Percentiles rank a stretch among this genome's conserved stretches.
phyloP scores from a whole-genome alignment of 495 filamentous ascomycete genomes.

The Hapsidospora chrysogenum region DNA sequence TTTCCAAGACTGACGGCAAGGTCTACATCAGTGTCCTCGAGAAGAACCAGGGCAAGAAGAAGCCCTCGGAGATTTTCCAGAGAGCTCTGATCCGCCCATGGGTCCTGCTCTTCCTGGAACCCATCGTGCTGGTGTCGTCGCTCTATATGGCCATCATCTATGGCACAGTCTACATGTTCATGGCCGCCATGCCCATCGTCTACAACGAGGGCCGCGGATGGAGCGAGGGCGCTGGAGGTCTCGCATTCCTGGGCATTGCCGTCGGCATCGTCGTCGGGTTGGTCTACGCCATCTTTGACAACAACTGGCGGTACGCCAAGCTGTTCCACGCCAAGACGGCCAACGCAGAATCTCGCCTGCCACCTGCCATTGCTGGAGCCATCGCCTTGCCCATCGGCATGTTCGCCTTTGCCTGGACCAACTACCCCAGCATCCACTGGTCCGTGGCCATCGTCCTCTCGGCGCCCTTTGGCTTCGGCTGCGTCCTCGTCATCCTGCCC shows the following conservation, averaged over 20 bases:
- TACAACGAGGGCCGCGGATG: constrained; percentile 52
- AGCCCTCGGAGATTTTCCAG: constrained; percentile 18
- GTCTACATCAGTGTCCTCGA: constrained; percentile 21
- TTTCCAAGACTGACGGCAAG: constrained; percentile 48
- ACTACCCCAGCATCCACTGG: constrained; percentile 48
- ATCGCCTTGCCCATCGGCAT: constrained; percentile 52
- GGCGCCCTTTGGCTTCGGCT: constrained; percentile 57
- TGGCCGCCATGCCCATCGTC: constrained; percentile 61
- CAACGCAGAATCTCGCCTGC: constrained; percentile 56
- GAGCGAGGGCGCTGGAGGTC: constrained; percentile 43
- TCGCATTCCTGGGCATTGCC: constrained; percentile 54
- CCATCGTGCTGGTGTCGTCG: constrained; percentile 56
- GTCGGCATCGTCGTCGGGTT: constrained; percentile 47
- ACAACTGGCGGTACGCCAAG: constrained; percentile 34
- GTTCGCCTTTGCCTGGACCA: constrained; percentile 58
- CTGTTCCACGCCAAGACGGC: constrained; percentile 36
- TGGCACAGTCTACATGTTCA: constrained; percentile 65
- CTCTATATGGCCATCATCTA: constrained; percentile 50
- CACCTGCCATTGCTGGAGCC: constrained; percentile 51
- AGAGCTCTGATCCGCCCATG: constrained; percentile 41
- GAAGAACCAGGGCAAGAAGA: constrained; percentile 16
- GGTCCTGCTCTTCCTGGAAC: constrained; percentile 53
- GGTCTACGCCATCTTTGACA: constrained; percentile 43
- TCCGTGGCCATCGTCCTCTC: constrained; percentile 46
- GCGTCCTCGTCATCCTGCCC: constrained; percentile 51